Base-by-base conservation (phyloP, 768 basidiomycete species). In the Guyanaporus albipodus region DNA sequence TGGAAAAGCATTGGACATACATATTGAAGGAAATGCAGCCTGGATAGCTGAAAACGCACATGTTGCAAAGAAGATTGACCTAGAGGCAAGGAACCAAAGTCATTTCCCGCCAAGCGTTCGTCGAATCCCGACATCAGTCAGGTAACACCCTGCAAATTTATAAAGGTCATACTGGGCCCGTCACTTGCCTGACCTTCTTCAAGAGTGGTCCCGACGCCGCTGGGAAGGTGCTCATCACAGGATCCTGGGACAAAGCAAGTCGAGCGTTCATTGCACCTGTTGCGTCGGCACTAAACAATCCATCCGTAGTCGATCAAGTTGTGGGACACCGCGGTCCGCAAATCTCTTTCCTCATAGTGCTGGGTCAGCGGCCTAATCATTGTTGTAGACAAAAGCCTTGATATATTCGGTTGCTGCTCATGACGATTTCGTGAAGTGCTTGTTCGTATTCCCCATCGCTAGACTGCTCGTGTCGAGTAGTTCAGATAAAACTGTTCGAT, bases 11-110 rank as follows among this genome's bases (percentile, higher is more conserved):
- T 67, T 97, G 29, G 80, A 76, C 19, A 71, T 96, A 6, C 69
- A 80, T 21, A 67, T 96, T 36, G 69, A 74, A 28, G 85, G 75
- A 5, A 74, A 79, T 31, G 66, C 78, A 18, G 91, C 81, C 0
- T 98, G 90, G 89, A 83, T 91, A 36, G 93, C 88, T 19, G 94
- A 93, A 63, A 94, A 86, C 58, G 85, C 89, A 0, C 79, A 82
- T 45, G 74, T 84, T 6, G 76, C 83, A 14, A 77, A 85, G 50
- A 83, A 83, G 59, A 61, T 93, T 32, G 81, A 91, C 59, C 67
- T 97, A 15, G 77, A 89, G 75, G 95, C 91, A 62, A 60, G 59
- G 28, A 26, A 12, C 36, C 26, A 0, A 42, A 19, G 14, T 54
- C 19, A 39, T 49, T 33, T 56, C 38, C 42, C 19, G 40, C 35